A percentile compares a stretch with the other conserved stretches of the same genome.
Conservation (phyloP, 345 rosid species). For the Raphanus raphanistrum region DNA sequence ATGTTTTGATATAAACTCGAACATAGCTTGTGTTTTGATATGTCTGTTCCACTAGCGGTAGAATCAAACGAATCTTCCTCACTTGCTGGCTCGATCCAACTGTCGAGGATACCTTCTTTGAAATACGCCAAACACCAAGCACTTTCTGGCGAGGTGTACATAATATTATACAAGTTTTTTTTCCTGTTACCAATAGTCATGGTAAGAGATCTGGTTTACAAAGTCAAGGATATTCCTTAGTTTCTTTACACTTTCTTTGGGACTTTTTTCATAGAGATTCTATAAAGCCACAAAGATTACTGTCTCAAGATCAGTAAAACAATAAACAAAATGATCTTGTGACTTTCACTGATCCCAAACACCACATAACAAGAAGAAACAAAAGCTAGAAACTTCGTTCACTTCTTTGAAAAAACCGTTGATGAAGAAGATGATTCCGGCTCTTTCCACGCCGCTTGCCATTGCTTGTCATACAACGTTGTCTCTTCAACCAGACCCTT, state of each 20-base stretch:
- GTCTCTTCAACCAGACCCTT: constrained; percentile 84
- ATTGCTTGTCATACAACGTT: constrained; percentile 94
- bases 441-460: constrained; percentile 97
- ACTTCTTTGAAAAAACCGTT: constrained; percentile 25
- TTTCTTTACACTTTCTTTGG: constrained; percentile 10
- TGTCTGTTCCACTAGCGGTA: no score
- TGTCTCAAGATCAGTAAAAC: constrained; percentile 24
- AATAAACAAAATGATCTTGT: neutral
- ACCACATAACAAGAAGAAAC: constrained; percentile 3
- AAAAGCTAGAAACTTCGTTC: neutral
- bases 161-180: no score
- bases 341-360: constrained; percentile 17
- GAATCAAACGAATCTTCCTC: no score
- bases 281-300: constrained; percentile 2
- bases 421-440: constrained; percentile 42
- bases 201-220: constrained; percentile 1
- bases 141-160: no score
- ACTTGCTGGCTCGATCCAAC: no score
- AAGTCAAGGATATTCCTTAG: constrained; percentile 1
- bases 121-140: no score
- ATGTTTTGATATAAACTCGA: no score
- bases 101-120: no score
- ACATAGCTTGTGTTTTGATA: no score
- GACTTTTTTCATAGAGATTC: constrained; percentile 8
- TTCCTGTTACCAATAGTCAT: neutral